phyloP scores from a whole-genome alignment of 176 grass and related monocot genomes.

The Eleusine indica region DNA sequence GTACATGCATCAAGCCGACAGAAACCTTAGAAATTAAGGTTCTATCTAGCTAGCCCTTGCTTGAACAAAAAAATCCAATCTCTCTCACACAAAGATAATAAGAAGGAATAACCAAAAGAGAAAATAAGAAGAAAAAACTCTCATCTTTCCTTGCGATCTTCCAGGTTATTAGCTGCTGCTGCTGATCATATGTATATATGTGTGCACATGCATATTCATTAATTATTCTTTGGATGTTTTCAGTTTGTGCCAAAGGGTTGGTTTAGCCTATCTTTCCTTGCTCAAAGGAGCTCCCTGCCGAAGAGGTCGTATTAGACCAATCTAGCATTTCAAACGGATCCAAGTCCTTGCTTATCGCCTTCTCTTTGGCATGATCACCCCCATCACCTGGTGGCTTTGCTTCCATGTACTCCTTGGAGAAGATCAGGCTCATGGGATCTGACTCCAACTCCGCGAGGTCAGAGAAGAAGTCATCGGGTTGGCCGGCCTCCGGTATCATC shows the following conservation, averaged over 20 bases:
- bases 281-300: slow-evolving; percentile 58
- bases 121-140: slow-evolving; percentile 26
- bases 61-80: slow-evolving; percentile 51
- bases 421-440: slow-evolving; percentile 87
- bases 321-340: slow-evolving; percentile 74
- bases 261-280: slow-evolving; percentile 58
- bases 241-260: slow-evolving; percentile 39
- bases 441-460: slow-evolving; percentile 82
- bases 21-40: slow-evolving; percentile 62
- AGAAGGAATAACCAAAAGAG: slow-evolving; percentile 19
- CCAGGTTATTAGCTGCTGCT: slow-evolving; percentile 43
- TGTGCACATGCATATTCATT: slow-evolving; percentile 31
- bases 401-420: slow-evolving; percentile 86
- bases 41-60: slow-evolving; percentile 64
- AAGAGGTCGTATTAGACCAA: slow-evolving; percentile 62
- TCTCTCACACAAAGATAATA: slow-evolving; percentile 46
- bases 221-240: background rate
- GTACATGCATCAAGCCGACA: slow-evolving; percentile 39
- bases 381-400: slow-evolving; percentile 33
- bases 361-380: slow-evolving; percentile 47
- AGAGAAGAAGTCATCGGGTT: slow-evolving; percentile 79
- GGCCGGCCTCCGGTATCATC: slow-evolving; percentile 70
- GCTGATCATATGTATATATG: slow-evolving; percentile 44
- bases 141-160: slow-evolving; percentile 49
- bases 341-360: slow-evolving; percentile 48